Percentiles rank a stretch among this genome's conserved stretches.
phyloP scores from a whole-genome alignment of 1,284 basidiomycete genomes.

The Porogramme epimiltina region DNA sequence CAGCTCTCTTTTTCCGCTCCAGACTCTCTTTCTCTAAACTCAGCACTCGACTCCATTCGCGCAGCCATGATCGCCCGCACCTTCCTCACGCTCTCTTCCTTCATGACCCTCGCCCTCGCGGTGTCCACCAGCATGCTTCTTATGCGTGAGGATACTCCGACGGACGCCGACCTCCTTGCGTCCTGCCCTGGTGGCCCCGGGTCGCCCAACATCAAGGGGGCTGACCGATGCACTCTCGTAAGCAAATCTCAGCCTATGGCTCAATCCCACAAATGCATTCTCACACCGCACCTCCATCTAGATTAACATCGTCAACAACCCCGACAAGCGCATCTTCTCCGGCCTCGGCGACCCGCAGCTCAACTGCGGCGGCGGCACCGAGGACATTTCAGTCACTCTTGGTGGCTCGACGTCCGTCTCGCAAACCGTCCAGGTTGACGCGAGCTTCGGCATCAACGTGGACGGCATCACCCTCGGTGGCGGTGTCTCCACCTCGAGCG shows the following conservation, averaged over 20 bases:
- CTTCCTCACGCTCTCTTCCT: neutral
- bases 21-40: neutral
- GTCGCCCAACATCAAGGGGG: neutral
- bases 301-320: constrained; percentile 9
- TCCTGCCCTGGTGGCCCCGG: constrained; percentile 4
- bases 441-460: constrained; percentile 6
- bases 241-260: neutral
- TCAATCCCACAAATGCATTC: neutral
- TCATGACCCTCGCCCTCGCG: neutral
- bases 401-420: constrained; percentile 8
- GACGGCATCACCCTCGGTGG: constrained; percentile 13
- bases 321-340: constrained; percentile 2
- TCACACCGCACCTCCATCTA: neutral
- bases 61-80: neutral
- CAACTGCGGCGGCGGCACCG: constrained; percentile 11
- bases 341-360: constrained; percentile 14
- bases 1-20: neutral
- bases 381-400: constrained; percentile 11
- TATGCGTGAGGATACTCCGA: neutral
- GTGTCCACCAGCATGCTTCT: neutral
- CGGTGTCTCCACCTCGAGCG: constrained; percentile 1
- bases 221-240: constrained; percentile 2
- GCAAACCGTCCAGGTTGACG: constrained; percentile 9
- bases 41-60: neutral
- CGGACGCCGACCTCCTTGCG: constrained; percentile 1